A percentile compares a stretch with the other conserved stretches of the same genome.
Conservation (phyloP, 2,329 filamentous ascomycete genomes). For the Colletotrichum cuscutae region DNA sequence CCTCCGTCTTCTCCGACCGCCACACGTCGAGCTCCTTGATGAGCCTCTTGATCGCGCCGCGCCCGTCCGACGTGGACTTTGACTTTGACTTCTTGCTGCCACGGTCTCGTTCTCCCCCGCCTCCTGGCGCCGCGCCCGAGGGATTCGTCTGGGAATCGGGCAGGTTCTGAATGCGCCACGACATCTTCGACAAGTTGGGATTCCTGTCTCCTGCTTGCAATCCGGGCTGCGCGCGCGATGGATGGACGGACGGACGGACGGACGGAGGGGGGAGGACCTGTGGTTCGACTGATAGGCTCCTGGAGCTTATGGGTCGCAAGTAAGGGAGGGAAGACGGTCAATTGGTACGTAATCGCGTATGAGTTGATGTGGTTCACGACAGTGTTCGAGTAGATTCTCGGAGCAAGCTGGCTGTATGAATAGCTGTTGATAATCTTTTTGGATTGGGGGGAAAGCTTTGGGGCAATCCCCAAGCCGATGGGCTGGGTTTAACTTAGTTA, state of each 20-base stretch:
- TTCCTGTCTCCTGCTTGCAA: neutral
- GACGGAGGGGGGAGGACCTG: neutral
- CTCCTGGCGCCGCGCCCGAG: conserved; percentile 26
- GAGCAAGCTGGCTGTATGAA: neutral
- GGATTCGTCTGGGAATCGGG: conserved; percentile 31
- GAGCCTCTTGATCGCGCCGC: conserved; percentile 63
- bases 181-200: conserved; percentile 15
- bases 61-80: conserved; percentile 47
- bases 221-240: neutral
- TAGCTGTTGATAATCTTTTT: neutral
- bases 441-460: neutral
- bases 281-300: neutral
- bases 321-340: neutral
- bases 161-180: conserved; percentile 35
- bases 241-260: too few relatives aligned
- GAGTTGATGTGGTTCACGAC: neutral
- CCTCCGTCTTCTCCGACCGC: conserved; percentile 58
- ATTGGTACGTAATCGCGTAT: neutral
- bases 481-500: neutral
- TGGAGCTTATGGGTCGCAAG: neutral
- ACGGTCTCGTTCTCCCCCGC: neutral
- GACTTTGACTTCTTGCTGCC: conserved; percentile 14
- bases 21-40: conserved; percentile 67
- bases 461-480: neutral
- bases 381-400: neutral